Evolutionary conservation across 768 basidiomycete species (phyloP).

Genomic region (Suillus fuscotomentosus): DNA sequence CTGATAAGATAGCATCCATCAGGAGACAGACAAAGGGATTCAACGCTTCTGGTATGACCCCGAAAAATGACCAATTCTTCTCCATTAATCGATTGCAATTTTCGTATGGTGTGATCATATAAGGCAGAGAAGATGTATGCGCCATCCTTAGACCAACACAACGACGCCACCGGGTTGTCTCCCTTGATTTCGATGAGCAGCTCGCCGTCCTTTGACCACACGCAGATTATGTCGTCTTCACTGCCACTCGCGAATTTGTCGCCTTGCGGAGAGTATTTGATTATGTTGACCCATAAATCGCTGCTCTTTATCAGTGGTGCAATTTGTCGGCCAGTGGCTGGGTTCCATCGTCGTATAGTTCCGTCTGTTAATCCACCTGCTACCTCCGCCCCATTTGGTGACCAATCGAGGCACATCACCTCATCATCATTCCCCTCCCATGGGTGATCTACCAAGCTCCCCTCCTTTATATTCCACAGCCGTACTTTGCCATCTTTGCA

Average conservation of each 20-base stretch:
- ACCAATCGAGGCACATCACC: constrained; percentile 11
- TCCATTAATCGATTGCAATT: not conserved
- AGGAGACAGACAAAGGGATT: not conserved
- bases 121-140: not conserved
- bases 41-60: not conserved
- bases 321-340: not conserved
- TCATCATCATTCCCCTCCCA: not conserved
- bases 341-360: constrained; percentile 14
- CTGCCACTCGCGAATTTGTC: not conserved
- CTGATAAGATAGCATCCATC: not conserved
- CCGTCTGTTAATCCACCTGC: constrained; percentile 9
- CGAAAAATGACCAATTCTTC: not conserved
- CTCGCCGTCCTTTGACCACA: not conserved
- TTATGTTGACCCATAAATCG: not conserved
- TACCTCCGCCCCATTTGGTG: constrained; percentile 11
- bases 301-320: not conserved
- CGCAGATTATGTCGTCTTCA: accelerated
- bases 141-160: constrained; percentile 1
- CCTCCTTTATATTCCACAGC: not conserved
- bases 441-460: not conserved
- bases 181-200: not conserved
- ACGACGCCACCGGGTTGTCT: not conserved
- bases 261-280: not conserved
- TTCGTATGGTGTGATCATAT: not conserved
- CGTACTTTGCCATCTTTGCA: not conserved